phyloP scores from a whole-genome alignment of 495 filamentous ascomycete species.

The Talaromyces trachyspermus region DNA sequence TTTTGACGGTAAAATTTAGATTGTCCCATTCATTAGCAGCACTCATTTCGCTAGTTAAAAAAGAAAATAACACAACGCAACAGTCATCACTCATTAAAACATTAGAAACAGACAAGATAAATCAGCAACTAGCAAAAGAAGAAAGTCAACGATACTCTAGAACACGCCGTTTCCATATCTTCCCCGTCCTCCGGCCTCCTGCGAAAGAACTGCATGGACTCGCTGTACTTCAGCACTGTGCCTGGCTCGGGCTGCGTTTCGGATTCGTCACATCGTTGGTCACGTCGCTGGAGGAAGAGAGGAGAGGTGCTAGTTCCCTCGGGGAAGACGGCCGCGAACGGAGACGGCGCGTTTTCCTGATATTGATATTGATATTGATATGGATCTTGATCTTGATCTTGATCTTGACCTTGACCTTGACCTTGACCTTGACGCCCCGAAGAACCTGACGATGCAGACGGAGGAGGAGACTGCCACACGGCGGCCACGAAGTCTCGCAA shows the following conservation, averaged over 20 bases:
- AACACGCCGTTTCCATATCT: constrained; percentile 7
- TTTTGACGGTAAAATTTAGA: no score
- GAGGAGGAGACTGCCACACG: background rate
- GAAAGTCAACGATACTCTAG: constrained; percentile 4
- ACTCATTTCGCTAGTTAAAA: no score
- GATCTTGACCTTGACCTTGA: background rate
- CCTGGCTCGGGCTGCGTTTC: background rate
- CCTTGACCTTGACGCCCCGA: no score
- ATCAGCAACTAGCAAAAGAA: background rate
- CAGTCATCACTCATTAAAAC: background rate
- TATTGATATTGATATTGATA: background rate
- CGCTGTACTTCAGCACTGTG: constrained; percentile 2
- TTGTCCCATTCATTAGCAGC: no score
- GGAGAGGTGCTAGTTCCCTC: constrained; percentile 3
- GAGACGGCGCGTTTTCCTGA: background rate
- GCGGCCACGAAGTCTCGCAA: background rate
- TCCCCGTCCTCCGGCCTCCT: constrained; percentile 1
- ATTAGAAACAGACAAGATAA: background rate
- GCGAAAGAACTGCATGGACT: constrained; percentile 7
- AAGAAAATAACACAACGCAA: background rate
- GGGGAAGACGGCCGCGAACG: constrained; percentile 1
- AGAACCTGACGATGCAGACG: background rate
- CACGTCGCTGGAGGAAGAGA: background rate
- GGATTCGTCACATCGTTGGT: background rate
- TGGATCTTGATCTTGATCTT: background rate